Conservation (phyloP, 2,329 filamentous ascomycete species). For the Saccharata proteae region DNA sequence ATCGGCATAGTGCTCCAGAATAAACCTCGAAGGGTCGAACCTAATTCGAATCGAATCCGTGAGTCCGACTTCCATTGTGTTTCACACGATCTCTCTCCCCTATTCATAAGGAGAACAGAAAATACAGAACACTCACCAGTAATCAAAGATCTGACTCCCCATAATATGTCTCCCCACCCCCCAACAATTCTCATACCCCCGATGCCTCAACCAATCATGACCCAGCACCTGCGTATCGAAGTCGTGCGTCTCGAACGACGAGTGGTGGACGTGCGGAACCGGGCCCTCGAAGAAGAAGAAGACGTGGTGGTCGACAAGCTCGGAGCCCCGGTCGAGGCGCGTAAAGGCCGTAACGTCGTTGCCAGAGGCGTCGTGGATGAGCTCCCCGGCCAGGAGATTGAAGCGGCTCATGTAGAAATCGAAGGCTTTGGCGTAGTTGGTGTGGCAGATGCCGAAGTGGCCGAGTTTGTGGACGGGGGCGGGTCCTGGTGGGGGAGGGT, state of each 20-base stretch:
- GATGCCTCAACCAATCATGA: slow-evolving; percentile 54
- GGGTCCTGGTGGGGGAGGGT: too few relatives aligned
- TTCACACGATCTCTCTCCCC: too few relatives aligned
- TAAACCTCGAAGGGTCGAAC: slow-evolving; percentile 45
- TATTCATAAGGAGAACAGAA: too few relatives aligned
- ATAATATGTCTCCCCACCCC: slow-evolving; percentile 59
- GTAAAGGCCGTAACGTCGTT: slow-evolving; percentile 38
- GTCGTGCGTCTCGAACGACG: slow-evolving; percentile 58
- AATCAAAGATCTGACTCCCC: slow-evolving; percentile 61
- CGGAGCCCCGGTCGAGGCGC: slow-evolving; percentile 41
- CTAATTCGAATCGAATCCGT: not conserved
- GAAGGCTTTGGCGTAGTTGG: slow-evolving; percentile 24
- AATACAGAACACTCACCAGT: slow-evolving; percentile 42
- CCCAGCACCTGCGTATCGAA: slow-evolving; percentile 59
- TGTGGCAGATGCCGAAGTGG: slow-evolving; percentile 34
- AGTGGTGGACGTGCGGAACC: slow-evolving; percentile 49
- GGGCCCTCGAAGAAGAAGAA: slow-evolving; percentile 37
- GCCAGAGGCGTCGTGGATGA: slow-evolving; percentile 10
- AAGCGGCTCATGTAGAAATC: slow-evolving; percentile 35
- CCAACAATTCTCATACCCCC: slow-evolving; percentile 55
- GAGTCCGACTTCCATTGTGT: not conserved
- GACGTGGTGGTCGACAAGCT: slow-evolving; percentile 42
- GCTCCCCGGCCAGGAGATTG: slow-evolving; percentile 35
- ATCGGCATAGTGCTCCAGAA: slow-evolving; percentile 60
- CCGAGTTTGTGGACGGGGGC: slow-evolving; percentile 21